phyloP scores from a whole-genome alignment of 2,329 filamentous ascomycete genomes.

The Fusarium nanum region DNA sequence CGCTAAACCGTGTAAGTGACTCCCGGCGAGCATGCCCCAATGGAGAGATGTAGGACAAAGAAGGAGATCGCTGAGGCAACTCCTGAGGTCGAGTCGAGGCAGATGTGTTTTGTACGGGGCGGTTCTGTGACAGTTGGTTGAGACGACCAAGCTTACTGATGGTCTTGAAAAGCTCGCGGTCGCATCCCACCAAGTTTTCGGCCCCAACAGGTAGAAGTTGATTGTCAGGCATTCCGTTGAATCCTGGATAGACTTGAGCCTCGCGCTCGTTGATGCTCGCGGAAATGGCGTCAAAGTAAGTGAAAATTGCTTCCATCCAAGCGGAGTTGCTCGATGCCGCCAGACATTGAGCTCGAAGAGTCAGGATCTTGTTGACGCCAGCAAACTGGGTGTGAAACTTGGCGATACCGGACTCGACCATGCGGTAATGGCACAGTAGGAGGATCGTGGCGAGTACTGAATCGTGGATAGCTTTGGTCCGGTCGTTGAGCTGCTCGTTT shows the following conservation, averaged over 20 bases:
- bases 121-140: slow-evolving; percentile 82
- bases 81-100: slow-evolving; percentile 24
- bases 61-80: slow-evolving; percentile 49
- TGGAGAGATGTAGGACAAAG: slow-evolving; percentile 55
- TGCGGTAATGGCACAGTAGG: slow-evolving; percentile 89
- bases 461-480: slow-evolving; percentile 80
- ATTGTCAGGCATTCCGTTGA: slow-evolving; percentile 67
- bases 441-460: slow-evolving; percentile 89
- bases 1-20: slow-evolving; percentile 38
- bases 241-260: slow-evolving; percentile 77
- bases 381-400: slow-evolving; percentile 95
- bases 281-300: slow-evolving; percentile 93
- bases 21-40: slow-evolving; percentile 58
- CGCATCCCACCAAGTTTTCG: slow-evolving; percentile 90
- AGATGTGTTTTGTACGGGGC: slow-evolving; percentile 60
- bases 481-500: slow-evolving; percentile 85
- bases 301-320: slow-evolving; percentile 94
- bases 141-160: slow-evolving; percentile 85
- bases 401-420: slow-evolving; percentile 91
- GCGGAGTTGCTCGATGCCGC: slow-evolving; percentile 73
- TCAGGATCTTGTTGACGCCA: slow-evolving; percentile 89
- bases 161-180: slow-evolving; percentile 86
- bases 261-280: slow-evolving; percentile 93
- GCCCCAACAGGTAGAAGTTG: slow-evolving; percentile 69
- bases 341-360: slow-evolving; percentile 69